Evolutionary conservation across 2,329 filamentous ascomycete species (phyloP).

Genomic region (Ophiocordyceps unilateralis): DNA sequence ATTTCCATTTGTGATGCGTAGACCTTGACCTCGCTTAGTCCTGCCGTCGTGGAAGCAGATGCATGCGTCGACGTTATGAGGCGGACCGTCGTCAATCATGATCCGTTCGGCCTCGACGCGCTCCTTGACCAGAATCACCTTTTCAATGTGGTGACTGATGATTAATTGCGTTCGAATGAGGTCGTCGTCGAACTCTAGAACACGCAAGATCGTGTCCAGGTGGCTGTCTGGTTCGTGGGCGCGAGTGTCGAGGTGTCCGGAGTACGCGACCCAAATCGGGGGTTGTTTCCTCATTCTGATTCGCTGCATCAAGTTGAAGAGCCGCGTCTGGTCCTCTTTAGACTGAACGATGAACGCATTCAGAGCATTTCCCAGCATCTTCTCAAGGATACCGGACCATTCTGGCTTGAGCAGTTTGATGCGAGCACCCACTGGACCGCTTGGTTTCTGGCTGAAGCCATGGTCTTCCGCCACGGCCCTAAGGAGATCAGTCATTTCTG

Average conservation of each 20-base stretch:
- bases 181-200: conserved; percentile 67
- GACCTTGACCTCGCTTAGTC: conserved; percentile 34
- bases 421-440: conserved; percentile 71
- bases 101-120: conserved; percentile 48
- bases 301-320: conserved; percentile 48
- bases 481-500: conserved; percentile 45
- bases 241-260: conserved; percentile 16
- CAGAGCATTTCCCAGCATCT: conserved; percentile 49
- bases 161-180: conserved; percentile 67
- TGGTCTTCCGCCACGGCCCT: conserved; percentile 50
- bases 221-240: conserved; percentile 51
- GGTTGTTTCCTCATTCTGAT: conserved; percentile 32
- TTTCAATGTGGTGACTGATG: conserved; percentile 69
- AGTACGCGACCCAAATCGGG: conserved; percentile 21
- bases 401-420: conserved; percentile 60
- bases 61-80: conserved; percentile 56
- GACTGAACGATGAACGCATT: conserved; percentile 68
- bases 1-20: conserved; percentile 32
- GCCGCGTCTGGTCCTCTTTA: conserved; percentile 54
- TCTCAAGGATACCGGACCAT: conserved; percentile 75
- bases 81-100: conserved; percentile 45
- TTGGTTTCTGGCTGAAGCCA: conserved; percentile 52
- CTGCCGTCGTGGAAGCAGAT: conserved; percentile 49
- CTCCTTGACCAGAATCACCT: conserved; percentile 59
- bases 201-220: conserved; percentile 63